Evolutionary conservation across 208 protist genomes (phyloP), one percentile per base, ranked within the genome.

Genomic region (Leishmania tarentolae): DNA sequence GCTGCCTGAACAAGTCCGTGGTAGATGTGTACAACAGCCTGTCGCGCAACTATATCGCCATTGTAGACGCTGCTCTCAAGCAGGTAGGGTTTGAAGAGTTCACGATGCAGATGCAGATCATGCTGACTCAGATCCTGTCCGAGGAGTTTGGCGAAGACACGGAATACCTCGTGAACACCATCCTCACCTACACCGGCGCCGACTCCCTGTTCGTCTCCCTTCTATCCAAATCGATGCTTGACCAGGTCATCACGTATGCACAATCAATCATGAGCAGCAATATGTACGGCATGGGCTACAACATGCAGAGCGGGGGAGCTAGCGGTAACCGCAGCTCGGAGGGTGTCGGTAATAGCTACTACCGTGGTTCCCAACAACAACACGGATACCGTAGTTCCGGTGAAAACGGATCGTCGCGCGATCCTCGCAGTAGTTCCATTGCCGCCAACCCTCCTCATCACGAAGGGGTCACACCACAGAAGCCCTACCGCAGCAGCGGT

Each of bases 11-110:
- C 79, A 71, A 74, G 40, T 87, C 82, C 24, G 79, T 91, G 13
- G 83, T 87, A 21, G 87, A 94, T 9, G 90, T 94, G 85, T 94
- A 88, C 78, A 53, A 76, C 31, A 57, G 53, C 50, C 92, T 96
- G 68, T 89, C 82, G 24, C 61, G 52, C 44, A 81, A 84, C 56
- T 70, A 81, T 50, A 8, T 63, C 24, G 17, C 56, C 53, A 86
- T 91, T 31, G 86, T 92, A 28, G 78, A 83, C 15, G 28, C 59
- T n/a, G 47, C 86, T 4, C n/a, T 88, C 53, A 78, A 78, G 50
- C 80, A 88, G 53, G 80, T 86, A 1, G 79, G 75, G 19, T 78
- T 73, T 28, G 83, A 85, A 46, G 75, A 82, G 61, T 91, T 86
- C 53, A 72, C 76, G 42, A 15, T 63, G 42, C 87, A 91, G 71